Evolutionary conservation across 345 rosid genomes (phyloP), one percentile per base, ranked within the genome.

Genomic region (Bretschneidera sinensis): DNA sequence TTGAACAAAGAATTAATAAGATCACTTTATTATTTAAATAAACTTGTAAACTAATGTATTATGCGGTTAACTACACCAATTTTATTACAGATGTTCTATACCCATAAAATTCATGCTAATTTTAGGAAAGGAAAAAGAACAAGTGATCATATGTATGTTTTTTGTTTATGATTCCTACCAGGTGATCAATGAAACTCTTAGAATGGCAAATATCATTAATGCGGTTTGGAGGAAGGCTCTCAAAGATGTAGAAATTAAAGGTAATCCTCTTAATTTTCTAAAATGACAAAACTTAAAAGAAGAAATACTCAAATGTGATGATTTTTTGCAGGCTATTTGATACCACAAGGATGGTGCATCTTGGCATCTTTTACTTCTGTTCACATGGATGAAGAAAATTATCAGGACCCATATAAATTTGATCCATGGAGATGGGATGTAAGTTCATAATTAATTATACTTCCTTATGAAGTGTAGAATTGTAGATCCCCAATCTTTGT

Each of bases 391-490:
- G 88, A 85, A 55, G 84, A 86, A 56, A 80, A 61, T 58, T 94
- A 86, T 63, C 81, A 84, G 51, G 77, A 90, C 53, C 97, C 99
- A 16, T 88, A 76, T 63, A 61, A 65, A 22, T 94, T 94, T 72
- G 77, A 90, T 76, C 99, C 99, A 20, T 88, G 92, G 96, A 83
- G 99, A 88, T 94, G 99, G 99, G 92, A 86, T 84, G 96, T 85
- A 81, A 64, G 22, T 1, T 5, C 45, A 39, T 39, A 13, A 39
- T 39, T 39, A 13, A 39, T 7, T 28, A 28, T 28, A 28, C 8
- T 28, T 28, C 33, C 5, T 8, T 28, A 28, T 28, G 33, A 28
- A 28, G 5, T 28, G 33, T 8, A 28, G 3, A 28, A 28, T 28
- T 8, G 8, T 28, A n/a, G n/a, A n/a, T n/a, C n/a, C n/a, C n/a